Conservation (phyloP, 169 alveolate genomes). For the Cyclospora cayetanensis region DNA sequence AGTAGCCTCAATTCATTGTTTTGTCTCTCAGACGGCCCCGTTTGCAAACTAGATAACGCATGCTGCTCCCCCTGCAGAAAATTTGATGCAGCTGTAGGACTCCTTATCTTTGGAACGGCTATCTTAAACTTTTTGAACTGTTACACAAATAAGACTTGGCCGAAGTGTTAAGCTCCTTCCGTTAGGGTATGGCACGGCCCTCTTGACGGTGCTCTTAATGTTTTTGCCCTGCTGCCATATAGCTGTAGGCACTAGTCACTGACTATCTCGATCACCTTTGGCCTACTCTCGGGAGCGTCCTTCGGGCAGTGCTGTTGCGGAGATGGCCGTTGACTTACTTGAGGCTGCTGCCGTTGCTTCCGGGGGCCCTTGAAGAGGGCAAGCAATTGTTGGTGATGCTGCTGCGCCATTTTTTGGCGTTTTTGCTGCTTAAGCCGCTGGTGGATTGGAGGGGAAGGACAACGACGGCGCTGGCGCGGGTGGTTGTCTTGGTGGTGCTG, state of each 20-base stretch:
- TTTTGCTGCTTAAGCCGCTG: conserved; percentile 49
- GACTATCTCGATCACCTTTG: conserved; percentile 27
- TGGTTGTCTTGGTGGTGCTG: neutral
- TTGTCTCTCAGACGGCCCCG: too few relatives aligned
- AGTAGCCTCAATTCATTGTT: too few relatives aligned
- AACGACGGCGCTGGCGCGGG: conserved; percentile 33
- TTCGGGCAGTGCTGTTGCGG: neutral
- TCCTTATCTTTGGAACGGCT: too few relatives aligned
- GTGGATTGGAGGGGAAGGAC: conserved; percentile 51
- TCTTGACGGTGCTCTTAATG: neutral
- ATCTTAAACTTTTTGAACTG: too few relatives aligned
- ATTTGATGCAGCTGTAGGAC: too few relatives aligned
- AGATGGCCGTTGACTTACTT: too few relatives aligned
- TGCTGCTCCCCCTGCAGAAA: too few relatives aligned
- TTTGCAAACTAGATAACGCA: too few relatives aligned
- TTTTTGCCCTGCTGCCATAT: conserved; percentile 6
- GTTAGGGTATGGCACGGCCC: too few relatives aligned
- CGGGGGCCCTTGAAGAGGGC: neutral
- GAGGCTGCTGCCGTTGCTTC: neutral
- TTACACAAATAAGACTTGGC: too few relatives aligned
- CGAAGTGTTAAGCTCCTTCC: too few relatives aligned
- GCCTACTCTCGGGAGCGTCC: neutral
- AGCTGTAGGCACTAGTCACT: neutral
- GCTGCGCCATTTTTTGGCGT: conserved; percentile 15
- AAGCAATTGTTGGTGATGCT: conserved; percentile 34